Conservation (phyloP, 805 yeast genomes). For the Torulaspora maleeae region DNA sequence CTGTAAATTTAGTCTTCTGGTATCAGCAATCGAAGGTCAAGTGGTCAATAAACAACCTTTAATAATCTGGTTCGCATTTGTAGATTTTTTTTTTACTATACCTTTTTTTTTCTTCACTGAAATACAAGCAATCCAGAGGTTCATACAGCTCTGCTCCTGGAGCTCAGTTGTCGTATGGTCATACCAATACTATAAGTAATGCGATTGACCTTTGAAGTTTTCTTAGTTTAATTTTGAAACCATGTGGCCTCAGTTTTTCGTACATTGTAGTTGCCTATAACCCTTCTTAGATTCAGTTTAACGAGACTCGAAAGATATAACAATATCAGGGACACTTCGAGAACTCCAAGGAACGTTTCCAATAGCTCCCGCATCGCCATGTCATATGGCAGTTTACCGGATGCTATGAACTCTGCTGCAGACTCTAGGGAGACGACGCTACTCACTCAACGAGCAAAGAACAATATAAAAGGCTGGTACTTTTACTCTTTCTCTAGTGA, state of each 20-base stretch:
- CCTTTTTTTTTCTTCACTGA: not conserved
- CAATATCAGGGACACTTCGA: not conserved
- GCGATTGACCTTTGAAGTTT: not conserved
- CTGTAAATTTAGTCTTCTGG: not conserved
- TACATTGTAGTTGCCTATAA: not conserved
- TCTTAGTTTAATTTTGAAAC: not conserved
- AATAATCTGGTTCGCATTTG: not conserved
- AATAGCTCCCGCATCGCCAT: not conserved
- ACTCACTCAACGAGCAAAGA: slow-evolving; percentile 30
- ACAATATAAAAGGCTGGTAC: slow-evolving; percentile 58
- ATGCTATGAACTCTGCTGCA: not conserved
- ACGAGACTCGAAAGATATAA: not conserved
- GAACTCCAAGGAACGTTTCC: too few relatives aligned
- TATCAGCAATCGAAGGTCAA: not conserved
- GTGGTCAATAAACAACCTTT: not conserved
- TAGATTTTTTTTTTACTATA: not conserved
- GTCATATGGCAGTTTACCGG: slow-evolving; percentile 11
- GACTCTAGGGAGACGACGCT: slow-evolving; percentile 1
- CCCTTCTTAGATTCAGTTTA: not conserved
- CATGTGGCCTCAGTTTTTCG: slow-evolving; percentile 3
- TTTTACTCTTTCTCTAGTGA: slow-evolving; percentile 71
- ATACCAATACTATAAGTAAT: not conserved
- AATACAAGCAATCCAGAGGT: not conserved
- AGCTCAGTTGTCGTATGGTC: too few relatives aligned
- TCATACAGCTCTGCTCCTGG: too few relatives aligned